A percentile compares a stretch with the other conserved stretches of the same genome.
phyloP scores from a whole-genome alignment of 2,329 filamentous ascomycete species.

The Penicillium thymicola region DNA sequence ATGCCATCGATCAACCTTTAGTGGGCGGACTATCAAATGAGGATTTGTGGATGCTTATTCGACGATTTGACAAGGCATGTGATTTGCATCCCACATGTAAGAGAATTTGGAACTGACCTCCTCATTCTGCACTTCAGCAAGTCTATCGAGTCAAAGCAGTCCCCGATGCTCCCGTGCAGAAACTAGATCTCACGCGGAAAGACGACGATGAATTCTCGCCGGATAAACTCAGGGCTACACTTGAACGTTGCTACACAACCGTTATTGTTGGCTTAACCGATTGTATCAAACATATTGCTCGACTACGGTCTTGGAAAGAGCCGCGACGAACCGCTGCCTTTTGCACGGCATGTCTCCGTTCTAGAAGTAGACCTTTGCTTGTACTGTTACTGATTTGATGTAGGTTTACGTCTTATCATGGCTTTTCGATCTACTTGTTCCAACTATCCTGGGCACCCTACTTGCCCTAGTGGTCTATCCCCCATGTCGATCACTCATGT shows the following conservation, averaged over 20 bases:
- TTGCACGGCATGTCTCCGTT: conserved; percentile 46
- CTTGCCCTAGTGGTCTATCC: conserved; percentile 67
- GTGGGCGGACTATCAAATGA: conserved; percentile 69
- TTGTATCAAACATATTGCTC: conserved; percentile 69
- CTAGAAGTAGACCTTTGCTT: background rate
- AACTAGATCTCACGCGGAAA: conserved; percentile 74
- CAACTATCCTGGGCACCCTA: conserved; percentile 56
- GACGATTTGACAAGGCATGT: conserved; percentile 68
- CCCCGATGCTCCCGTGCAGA: conserved; percentile 57
- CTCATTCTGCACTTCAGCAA: conserved; percentile 45
- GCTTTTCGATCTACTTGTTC: conserved; percentile 67
- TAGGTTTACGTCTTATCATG: conserved; percentile 62
- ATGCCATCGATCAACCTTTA: conserved; percentile 40
- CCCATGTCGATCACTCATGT: conserved; percentile 59
- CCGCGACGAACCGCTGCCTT: conserved; percentile 65
- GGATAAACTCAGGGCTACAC: conserved; percentile 72
- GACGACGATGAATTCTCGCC: conserved; percentile 82
- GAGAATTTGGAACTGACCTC: background rate
- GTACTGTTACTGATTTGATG: background rate
- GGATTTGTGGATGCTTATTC: conserved; percentile 67
- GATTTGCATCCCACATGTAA: too few species aligned
- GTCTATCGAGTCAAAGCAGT: conserved; percentile 70
- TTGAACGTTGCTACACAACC: conserved; percentile 80
- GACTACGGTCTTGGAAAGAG: conserved; percentile 78
- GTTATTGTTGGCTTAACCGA: conserved; percentile 65